Conservation (phyloP, 345 rosid genomes). For the Clarkia xantiana region DNA sequence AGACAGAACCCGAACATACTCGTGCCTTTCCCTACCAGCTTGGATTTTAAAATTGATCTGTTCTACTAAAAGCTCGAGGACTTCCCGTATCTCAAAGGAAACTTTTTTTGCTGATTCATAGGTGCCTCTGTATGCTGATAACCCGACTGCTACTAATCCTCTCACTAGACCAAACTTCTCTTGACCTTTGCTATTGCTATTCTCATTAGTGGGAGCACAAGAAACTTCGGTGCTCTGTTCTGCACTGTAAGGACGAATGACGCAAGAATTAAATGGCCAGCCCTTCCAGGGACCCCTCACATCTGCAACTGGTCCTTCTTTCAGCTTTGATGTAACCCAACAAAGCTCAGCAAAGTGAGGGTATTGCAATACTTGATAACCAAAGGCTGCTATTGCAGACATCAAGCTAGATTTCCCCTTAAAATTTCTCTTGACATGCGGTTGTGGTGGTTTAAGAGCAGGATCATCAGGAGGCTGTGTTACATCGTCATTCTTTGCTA, state of each 20-base stretch:
- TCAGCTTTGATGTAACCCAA: slow-evolving; percentile 89
- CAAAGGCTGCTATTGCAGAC: slow-evolving; percentile 63
- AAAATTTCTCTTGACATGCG: slow-evolving; percentile 30
- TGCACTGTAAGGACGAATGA: slow-evolving; percentile 46
- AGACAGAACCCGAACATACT: slow-evolving; percentile 57
- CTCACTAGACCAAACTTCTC: slow-evolving; percentile 55
- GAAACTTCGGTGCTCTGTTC: slow-evolving; percentile 28
- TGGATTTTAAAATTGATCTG: slow-evolving; percentile 57
- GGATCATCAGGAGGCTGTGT: slow-evolving; percentile 21
- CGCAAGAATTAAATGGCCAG: slow-evolving; percentile 94
- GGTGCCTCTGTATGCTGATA: slow-evolving; percentile 60
- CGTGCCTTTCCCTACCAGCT: slow-evolving; percentile 73
- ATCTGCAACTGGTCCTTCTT: slow-evolving; percentile 80
- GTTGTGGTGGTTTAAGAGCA: slow-evolving; percentile 21
- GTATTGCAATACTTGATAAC: slow-evolving; percentile 70
- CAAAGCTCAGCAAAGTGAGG: slow-evolving; percentile 98
- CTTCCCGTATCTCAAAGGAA: slow-evolving; percentile 64
- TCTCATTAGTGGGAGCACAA: slow-evolving; percentile 32
- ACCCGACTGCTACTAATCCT: slow-evolving; percentile 82
- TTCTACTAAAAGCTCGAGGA: slow-evolving; percentile 75
- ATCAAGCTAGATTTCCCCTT: slow-evolving; percentile 64
- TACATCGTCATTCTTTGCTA: slow-evolving; percentile 16
- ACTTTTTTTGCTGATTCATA: slow-evolving; percentile 68
- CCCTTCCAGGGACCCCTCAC: slow-evolving; percentile 77
- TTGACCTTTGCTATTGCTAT: slow-evolving; percentile 42